Evolutionary conservation across 257 asterid species (phyloP).

Genomic region (Prunella vulgaris): DNA sequence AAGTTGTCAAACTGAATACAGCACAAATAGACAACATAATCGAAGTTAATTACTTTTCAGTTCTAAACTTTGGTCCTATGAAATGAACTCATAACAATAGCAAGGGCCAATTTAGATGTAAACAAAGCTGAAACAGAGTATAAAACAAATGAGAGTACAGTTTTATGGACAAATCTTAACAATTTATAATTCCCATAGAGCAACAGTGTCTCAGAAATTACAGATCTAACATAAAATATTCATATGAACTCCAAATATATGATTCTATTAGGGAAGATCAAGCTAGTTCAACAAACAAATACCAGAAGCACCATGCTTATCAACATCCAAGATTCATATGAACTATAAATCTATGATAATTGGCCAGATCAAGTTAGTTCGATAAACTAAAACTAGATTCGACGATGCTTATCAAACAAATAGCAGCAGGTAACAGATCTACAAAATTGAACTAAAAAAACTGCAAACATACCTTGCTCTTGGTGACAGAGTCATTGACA

Average conservation of each 20-base stretch:
- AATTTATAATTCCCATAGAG: not conserved
- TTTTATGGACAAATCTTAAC: not conserved
- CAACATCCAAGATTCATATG: not conserved
- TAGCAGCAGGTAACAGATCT: not conserved
- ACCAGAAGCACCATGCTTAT: too few species aligned
- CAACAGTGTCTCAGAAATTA: not conserved
- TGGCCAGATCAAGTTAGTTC: not conserved
- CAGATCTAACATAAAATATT: not conserved
- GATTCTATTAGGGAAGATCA: not conserved
- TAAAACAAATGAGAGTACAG: not conserved
- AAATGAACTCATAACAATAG: not conserved
- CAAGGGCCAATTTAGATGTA: not conserved
- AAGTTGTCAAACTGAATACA: slow-evolving; percentile 27
- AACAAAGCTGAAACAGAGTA: not conserved
- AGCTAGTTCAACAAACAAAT: too few species aligned
- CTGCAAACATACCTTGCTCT: slow-evolving; percentile 24
- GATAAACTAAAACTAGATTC: not conserved
- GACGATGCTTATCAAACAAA: not conserved
- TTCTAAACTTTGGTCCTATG: not conserved
- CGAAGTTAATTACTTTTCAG: not conserved
- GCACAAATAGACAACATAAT: not conserved
- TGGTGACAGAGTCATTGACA: slow-evolving; percentile 32
- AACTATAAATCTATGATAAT: not conserved
- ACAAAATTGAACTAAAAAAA: not conserved
- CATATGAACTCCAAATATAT: not conserved